Evolutionary conservation across 2,329 filamentous ascomycete genomes (phyloP), one percentile per base, ranked within the genome.

Genomic region (Fusarium piperis): DNA sequence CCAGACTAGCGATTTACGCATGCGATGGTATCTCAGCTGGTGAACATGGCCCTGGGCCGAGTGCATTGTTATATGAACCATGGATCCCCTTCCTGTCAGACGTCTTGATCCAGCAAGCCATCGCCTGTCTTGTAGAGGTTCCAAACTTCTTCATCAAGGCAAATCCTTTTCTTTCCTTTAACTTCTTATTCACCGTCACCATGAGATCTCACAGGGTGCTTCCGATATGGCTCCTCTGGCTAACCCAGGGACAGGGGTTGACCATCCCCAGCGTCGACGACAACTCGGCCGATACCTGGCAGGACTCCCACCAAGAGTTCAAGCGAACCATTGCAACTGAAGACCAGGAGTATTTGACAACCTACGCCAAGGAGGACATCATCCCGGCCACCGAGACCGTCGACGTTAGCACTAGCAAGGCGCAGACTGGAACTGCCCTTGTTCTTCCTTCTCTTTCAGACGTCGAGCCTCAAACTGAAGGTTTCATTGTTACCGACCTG

Each of bases 381-480:
- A 75, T 78, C 32, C 75, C 77, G n/a, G 73, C 65, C 26, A 76
- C 63, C 28, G 73, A 75, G 46, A 76, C 75, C 7, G 76, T 77
- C 39, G 68, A 69, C 12, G 72, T 78, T 28, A 74, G 66, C 44
- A 79, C 75, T 13, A 78, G 61, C 55, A 59, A 59, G 11, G 74
- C 64, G 1, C 59, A 73, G 20, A 78, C 77, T 20, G 79, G 77
- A 61, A 77, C 71, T 7, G 72, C 74, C 20, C 65, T 76, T 41
- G 65, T 81, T 20, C 71, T 79, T 7, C 78, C 79, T 6, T 66
- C 73, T 13, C 71, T 81, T 6, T 74, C 78, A 39, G 75, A 74
- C 70, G 71, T 80, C 36, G 65, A 69, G 32, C 77, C 79, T 60
- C 76, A 81, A 39, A 80, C 80, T 13, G 73, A 77, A 16, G 78